A percentile compares a stretch with the other conserved stretches of the same genome.
Evolutionary conservation across 768 basidiomycete genomes (phyloP).

Genomic region (Macrolepiota dolichaula): DNA sequence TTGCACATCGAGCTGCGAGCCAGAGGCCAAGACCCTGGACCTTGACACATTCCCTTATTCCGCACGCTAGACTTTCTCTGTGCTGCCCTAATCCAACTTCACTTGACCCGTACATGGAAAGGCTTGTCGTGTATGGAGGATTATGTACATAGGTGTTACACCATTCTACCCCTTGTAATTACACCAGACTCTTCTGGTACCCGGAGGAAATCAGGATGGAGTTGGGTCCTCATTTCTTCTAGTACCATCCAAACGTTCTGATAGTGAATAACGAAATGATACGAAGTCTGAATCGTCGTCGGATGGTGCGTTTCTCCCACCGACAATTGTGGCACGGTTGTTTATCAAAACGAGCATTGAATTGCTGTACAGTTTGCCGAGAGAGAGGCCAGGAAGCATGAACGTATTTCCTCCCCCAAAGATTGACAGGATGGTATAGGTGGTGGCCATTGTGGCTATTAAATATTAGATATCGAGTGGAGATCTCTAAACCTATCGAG

Average conservation of each 20-base stretch:
- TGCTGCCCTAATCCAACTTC: too few species aligned
- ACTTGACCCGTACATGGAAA: too few species aligned
- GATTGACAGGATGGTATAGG: neutral
- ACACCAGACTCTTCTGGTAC: too few species aligned
- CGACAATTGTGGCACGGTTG: neutral
- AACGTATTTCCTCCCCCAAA: neutral
- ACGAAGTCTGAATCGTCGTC: slow-evolving; percentile 1
- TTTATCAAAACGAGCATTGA: slow-evolving; percentile 6
- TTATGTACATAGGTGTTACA: too few species aligned
- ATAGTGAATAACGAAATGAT: neutral
- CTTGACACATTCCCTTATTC: too few species aligned
- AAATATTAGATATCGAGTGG: neutral
- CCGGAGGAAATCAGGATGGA: too few species aligned
- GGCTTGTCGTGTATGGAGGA: too few species aligned
- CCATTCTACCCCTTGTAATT: too few species aligned
- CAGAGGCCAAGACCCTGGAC: too few species aligned
- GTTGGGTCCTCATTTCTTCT: too few species aligned
- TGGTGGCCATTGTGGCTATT: neutral
- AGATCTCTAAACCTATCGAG: neutral
- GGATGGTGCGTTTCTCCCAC: neutral
- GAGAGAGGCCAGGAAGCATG: neutral
- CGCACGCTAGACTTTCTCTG: too few species aligned
- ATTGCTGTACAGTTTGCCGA: neutral
- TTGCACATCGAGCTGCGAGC: too few species aligned
- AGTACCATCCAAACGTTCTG: neutral